Evolutionary conservation across 176 grass and related monocot genomes (phyloP), one percentile per base, ranked within the genome.

Genomic region (Phoenix dactylifera): DNA sequence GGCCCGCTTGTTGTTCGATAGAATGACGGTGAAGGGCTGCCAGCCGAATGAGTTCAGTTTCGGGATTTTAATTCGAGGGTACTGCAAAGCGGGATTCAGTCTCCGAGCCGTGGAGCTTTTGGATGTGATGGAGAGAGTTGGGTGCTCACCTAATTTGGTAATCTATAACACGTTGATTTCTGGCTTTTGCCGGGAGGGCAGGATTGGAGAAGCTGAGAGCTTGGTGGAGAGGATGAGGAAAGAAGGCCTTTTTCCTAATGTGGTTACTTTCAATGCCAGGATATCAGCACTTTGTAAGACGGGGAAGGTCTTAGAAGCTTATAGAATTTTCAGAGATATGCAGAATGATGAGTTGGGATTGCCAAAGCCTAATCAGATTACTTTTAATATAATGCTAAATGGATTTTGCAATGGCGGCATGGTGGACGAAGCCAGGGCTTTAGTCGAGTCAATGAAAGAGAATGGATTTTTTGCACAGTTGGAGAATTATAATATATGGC

Each of bases 251-350:
- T 51, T 57, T 5, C 87, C 92, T 4, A 91, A 97, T 60, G 83
- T 91, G 50, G 83, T 88, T 52, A 97, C 92, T 10, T 97, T 97
- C 79, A 97, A 97, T 18, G 80, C 78, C 7, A 73, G 92, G 74
- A 97, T 97, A 71, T 87, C 92, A 0, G 81, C 81, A 6, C 87
- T 97, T 76, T 97, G 92, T 72, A 97, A 78, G 70, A 55, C 76
- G 0, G 81, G 87, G 16, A 73, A 59, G 68, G 81, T 91, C 63
- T 63, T 85, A 66, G 87, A 97, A 3, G 92, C 87, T 12, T 91
- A 90, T 66, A 77, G 70, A 50, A 91, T 91, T 72, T 97, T 97
- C 62, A 80, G 75, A 24, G 92, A 97, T 70, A 97, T 97, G 87
- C 87, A 85, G 56, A 83, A 91, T 66, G 81, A 80, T 22, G 68